These are phyloP conservation scores for Hapsidospora chrysogenum DNA, from an alignment of 495 filamentous ascomycete species.

Conservation along the genomic window DNA sequence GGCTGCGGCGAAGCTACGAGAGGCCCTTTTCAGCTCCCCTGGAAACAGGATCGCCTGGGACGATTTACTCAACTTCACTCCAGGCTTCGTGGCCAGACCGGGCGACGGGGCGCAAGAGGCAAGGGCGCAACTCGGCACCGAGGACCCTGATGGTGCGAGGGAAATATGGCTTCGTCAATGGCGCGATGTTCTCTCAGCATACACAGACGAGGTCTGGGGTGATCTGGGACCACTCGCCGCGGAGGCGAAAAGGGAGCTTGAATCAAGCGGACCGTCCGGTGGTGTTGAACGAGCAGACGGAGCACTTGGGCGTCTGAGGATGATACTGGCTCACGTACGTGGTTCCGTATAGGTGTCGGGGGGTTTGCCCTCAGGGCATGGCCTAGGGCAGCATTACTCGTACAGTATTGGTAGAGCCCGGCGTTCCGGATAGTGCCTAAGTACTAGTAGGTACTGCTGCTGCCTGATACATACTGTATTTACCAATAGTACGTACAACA, in stretches of 20 bases:
- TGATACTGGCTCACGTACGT: background rate
- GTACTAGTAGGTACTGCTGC: too few relatives aligned
- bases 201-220: conserved; percentile 70
- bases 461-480: too few relatives aligned
- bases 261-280: conserved; percentile 6
- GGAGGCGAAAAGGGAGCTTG: conserved; percentile 43
- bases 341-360: too few relatives aligned
- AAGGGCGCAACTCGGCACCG: conserved; percentile 15
- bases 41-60: conserved; percentile 12
- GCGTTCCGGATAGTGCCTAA: too few relatives aligned
- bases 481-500: too few relatives aligned
- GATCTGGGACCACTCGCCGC: conserved; percentile 44
- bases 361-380: too few relatives aligned
- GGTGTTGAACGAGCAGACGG: too few relatives aligned
- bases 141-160: conserved; percentile 20
- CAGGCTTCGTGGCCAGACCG: conserved; percentile 9
- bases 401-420: too few relatives aligned
- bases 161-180: conserved; percentile 35
- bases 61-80: conserved; percentile 24
- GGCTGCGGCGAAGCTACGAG: conserved; percentile 13
- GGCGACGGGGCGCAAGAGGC: conserved; percentile 1
- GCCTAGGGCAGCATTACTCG: too few relatives aligned
- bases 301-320: background rate
- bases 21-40: conserved; percentile 14
- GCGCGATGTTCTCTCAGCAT: conserved; percentile 45